phyloP scores from a whole-genome alignment of 179 eudicot species.

The Heliamphora pulchella region DNA sequence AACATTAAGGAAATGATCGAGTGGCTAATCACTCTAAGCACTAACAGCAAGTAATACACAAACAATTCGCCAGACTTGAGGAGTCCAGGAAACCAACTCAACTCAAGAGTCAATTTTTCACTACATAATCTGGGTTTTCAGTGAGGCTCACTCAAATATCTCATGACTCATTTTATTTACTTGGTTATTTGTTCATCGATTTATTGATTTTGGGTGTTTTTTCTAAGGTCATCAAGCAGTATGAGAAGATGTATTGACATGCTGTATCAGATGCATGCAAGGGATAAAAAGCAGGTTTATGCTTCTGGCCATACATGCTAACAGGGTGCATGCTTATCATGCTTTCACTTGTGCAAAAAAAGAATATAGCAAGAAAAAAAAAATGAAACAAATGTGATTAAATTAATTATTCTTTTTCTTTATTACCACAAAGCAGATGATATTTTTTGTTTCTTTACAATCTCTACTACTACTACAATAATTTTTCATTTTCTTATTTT shows the following conservation, averaged over 20 bases:
- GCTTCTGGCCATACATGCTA: background rate
- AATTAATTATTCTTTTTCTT: too few species aligned
- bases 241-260: background rate
- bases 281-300: background rate
- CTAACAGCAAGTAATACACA: background rate
- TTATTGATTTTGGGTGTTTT: background rate
- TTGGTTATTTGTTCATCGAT: background rate
- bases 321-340: background rate
- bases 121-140: background rate
- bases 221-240: constrained; percentile 5
- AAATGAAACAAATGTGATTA: too few species aligned
- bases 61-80: background rate
- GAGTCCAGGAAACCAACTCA: background rate
- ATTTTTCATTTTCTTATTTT: too few species aligned
- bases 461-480: too few species aligned
- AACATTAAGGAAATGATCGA: background rate
- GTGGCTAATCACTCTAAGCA: constrained; percentile 3
- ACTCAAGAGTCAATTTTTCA: constrained; percentile 1
- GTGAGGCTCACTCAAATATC: background rate
- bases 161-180: background rate
- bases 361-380: background rate
- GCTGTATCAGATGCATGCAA: background rate
- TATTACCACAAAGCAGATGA: too few species aligned
- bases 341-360: background rate
- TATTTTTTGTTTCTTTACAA: too few species aligned